Conservation (phyloP, 176 grass and related monocot genomes). For the Phragmites australis region DNA sequence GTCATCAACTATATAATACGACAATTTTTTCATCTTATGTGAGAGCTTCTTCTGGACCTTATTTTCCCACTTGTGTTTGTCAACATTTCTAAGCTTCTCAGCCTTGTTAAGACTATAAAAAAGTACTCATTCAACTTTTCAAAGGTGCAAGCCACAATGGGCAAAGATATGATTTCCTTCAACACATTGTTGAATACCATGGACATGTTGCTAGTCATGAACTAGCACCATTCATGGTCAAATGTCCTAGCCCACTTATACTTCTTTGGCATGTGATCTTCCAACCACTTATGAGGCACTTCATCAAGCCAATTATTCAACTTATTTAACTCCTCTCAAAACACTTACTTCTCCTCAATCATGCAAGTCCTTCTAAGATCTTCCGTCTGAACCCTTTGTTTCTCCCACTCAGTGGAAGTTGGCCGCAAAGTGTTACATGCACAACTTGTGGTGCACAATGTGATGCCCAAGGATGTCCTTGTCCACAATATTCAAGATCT, state of each 20-base stretch:
- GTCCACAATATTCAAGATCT: neutral
- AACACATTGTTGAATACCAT: neutral
- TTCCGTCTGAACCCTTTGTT: neutral
- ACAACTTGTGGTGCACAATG: neutral
- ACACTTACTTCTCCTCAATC: neutral
- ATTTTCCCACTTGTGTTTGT: neutral
- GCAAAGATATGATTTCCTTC: neutral
- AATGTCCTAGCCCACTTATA: neutral
- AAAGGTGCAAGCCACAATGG: neutral
- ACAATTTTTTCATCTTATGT: no score
- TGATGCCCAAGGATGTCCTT: neutral
- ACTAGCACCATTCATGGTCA: neutral
- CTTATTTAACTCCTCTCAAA: neutral
- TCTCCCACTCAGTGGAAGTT: neutral
- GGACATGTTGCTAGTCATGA: neutral
- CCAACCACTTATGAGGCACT: neutral
- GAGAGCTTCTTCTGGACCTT: neutral
- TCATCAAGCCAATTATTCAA: neutral
- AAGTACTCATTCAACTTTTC: neutral
- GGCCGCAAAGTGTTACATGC: neutral
- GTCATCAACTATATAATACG: no score
- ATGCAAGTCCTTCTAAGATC: neutral
- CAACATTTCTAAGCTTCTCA: neutral
- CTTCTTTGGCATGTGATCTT: neutral
- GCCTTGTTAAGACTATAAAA: neutral